These are phyloP conservation scores for Hemileia vastatrix DNA, from an alignment of 1,284 basidiomycete genomes.

Conservation along the genomic window DNA sequence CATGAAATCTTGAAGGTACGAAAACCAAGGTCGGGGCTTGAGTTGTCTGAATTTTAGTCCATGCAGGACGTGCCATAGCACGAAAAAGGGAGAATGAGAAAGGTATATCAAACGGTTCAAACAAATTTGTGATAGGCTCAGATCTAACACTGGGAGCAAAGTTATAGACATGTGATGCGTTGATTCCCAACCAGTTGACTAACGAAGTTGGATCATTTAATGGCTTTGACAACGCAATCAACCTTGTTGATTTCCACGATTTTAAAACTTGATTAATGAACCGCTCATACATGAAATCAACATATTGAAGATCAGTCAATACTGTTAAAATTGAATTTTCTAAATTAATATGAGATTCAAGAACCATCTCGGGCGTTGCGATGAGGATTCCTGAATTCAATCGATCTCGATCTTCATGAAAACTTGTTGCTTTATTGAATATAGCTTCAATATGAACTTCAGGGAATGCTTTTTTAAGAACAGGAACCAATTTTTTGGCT, in stretches of 20 bases:
- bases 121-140: conserved; percentile 60
- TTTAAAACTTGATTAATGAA: conserved; percentile 53
- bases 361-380: conserved; percentile 42
- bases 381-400: conserved; percentile 37
- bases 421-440: conserved; percentile 15
- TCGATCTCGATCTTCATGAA: background rate
- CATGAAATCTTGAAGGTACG: conserved; percentile 75
- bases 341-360: conserved; percentile 40
- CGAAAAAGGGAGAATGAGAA: conserved; percentile 81
- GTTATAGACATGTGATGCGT: conserved; percentile 57
- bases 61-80: conserved; percentile 82
- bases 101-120: conserved; percentile 73
- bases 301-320: conserved; percentile 74
- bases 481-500: conserved; percentile 3
- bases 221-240: conserved; percentile 67
- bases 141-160: conserved; percentile 77
- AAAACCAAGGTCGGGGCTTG: conserved; percentile 63
- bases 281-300: conserved; percentile 76
- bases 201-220: conserved; percentile 71
- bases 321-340: conserved; percentile 58
- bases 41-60: conserved; percentile 48
- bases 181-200: conserved; percentile 71
- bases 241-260: conserved; percentile 54
- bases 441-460: background rate
- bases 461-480: conserved; percentile 1